Conservation (phyloP, 352 stramenopile genomes). For the Phytopythium montanum region DNA sequence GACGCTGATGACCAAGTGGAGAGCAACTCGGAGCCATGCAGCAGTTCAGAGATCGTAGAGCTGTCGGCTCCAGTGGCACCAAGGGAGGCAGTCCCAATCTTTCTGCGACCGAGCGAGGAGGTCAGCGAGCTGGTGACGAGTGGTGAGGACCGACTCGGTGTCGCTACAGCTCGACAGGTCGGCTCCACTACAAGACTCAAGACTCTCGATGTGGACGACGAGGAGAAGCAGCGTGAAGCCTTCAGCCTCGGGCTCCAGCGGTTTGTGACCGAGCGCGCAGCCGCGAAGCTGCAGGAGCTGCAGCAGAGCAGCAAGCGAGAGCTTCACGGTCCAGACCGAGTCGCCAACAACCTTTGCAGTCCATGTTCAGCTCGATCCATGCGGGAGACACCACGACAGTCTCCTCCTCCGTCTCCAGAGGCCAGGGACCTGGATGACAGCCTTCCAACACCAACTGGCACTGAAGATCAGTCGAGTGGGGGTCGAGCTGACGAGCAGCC, state of each 20-base stretch:
- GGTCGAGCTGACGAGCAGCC: background rate
- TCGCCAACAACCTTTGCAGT: background rate
- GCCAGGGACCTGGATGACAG: background rate
- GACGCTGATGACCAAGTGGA: background rate
- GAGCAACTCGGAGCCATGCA: background rate
- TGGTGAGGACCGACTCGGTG: background rate
- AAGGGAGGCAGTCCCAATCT: background rate
- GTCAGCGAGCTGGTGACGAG: too few relatives aligned
- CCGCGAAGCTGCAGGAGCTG: slow-evolving; percentile 36
- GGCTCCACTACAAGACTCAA: background rate
- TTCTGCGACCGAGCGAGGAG: background rate
- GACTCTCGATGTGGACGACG: background rate
- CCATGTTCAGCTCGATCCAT: background rate
- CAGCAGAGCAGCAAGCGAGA: slow-evolving; percentile 6
- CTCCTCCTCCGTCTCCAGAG: background rate
- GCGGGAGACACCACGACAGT: background rate
- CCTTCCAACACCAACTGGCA: background rate
- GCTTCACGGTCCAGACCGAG: slow-evolving; percentile 8
- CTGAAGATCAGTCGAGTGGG: background rate
- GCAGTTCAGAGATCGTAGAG: background rate
- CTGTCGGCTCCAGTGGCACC: background rate
- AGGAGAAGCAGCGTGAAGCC: background rate
- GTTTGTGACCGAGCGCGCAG: slow-evolving; percentile 36
- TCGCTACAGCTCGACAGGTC: background rate
- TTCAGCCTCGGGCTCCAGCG: slow-evolving; percentile 26